These are phyloP conservation scores for Paracamarosporium sp. DNA, from an alignment of 2,329 filamentous ascomycete genomes.

Conservation along the genomic window DNA sequence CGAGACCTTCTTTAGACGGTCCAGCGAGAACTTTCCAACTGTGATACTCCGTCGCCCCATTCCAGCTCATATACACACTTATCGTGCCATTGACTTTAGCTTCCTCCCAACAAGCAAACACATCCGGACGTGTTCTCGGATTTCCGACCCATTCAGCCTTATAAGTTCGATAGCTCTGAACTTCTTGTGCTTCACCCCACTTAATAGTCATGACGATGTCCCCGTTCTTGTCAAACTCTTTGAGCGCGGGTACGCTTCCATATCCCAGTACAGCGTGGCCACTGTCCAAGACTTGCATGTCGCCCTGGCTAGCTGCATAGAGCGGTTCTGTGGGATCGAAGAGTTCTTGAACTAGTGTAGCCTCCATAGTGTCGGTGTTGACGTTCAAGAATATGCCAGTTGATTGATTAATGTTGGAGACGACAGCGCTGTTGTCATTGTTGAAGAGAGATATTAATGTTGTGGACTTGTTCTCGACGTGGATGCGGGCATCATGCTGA, in stretches of 20 bases:
- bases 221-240: conserved; percentile 12
- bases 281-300: neutral
- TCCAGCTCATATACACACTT: conserved; percentile 19
- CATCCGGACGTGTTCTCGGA: conserved; percentile 8
- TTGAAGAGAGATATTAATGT: conserved; percentile 11
- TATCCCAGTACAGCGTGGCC: conserved; percentile 11
- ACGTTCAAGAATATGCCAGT: conserved; percentile 1
- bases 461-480: conserved; percentile 3
- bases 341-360: conserved; percentile 3
- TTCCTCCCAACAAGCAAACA: conserved; percentile 7
- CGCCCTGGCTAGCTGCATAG: neutral
- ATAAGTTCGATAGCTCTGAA: conserved; percentile 16
- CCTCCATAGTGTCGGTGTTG: conserved; percentile 1
- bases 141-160: conserved; percentile 14
- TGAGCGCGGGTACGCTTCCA: conserved; percentile 11
- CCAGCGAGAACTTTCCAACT: conserved; percentile 10
- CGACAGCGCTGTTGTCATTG: conserved; percentile 12
- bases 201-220: conserved; percentile 7
- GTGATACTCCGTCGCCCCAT: conserved; percentile 13
- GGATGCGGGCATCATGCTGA: conserved; percentile 17
- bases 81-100: neutral
- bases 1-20: neutral
- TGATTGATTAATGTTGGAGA: conserved; percentile 5
- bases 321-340: neutral
- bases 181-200: conserved; percentile 8